Percentiles rank a stretch among this genome's conserved stretches.
Evolutionary conservation across 2,329 filamentous ascomycete genomes (phyloP).

Genomic region (Neurospora sp.): DNA sequence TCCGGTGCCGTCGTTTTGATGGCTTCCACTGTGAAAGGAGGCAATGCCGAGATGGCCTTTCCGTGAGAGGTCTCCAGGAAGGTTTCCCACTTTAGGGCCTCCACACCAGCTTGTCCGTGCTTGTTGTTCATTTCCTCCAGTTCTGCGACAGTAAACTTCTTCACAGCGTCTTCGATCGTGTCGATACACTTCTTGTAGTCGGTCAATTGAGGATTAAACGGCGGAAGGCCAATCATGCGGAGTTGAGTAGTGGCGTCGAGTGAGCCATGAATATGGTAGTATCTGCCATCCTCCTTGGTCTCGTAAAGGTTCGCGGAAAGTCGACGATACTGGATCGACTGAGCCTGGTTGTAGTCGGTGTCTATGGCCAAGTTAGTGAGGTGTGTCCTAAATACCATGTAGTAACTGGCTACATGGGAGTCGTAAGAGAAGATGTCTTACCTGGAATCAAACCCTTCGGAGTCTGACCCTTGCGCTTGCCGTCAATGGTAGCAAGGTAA

Average conservation of each 20-base stretch:
- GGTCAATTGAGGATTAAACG: constrained; percentile 49
- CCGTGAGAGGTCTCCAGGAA: constrained; percentile 48
- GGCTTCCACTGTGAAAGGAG: constrained; percentile 38
- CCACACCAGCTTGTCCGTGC: constrained; percentile 49
- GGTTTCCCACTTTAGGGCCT: constrained; percentile 47
- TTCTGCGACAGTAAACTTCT: constrained; percentile 41
- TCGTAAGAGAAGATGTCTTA: constrained; percentile 7
- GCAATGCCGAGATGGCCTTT: constrained; percentile 27
- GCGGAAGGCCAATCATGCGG: constrained; percentile 58
- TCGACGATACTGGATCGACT: constrained; percentile 61
- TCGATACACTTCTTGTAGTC: constrained; percentile 49
- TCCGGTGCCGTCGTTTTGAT: constrained; percentile 24
- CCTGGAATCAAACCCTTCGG: constrained; percentile 30
- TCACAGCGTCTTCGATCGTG: constrained; percentile 49
- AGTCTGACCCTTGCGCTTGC: constrained; percentile 35
- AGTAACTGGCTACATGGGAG: background rate
- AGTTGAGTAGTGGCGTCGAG: constrained; percentile 60
- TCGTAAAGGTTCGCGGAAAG: constrained; percentile 64
- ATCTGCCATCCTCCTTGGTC: constrained; percentile 55
- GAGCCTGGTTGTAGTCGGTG: constrained; percentile 60
- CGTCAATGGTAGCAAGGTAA: constrained; percentile 45
- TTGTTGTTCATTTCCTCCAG: constrained; percentile 48
- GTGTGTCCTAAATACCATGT: constrained; percentile 21
- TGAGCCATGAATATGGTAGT: constrained; percentile 68
- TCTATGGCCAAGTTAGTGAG: constrained; percentile 35